phyloP scores from a whole-genome alignment of 495 filamentous ascomycete genomes.

The Trichoderma gamsii region DNA sequence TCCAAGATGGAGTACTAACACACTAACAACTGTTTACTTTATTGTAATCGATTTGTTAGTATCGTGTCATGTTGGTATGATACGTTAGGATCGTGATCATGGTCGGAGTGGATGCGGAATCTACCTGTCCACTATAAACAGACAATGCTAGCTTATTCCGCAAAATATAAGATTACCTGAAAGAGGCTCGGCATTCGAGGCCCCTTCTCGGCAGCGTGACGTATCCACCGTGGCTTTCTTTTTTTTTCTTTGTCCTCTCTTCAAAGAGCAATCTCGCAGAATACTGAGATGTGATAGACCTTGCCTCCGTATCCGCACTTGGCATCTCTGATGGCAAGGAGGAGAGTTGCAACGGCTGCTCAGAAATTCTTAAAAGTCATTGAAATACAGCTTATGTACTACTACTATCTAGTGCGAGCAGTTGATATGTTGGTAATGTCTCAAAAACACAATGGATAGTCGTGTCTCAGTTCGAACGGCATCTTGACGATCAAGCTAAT shows the following conservation, averaged over 20 bases:
- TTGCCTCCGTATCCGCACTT: not conserved
- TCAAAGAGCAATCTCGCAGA: not conserved
- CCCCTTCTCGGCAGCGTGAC: not conserved
- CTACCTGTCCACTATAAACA: not conserved
- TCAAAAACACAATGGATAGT: no score
- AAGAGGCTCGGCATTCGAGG: not conserved
- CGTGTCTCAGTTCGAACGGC: no score
- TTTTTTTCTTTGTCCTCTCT: not conserved
- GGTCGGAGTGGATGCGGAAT: not conserved
- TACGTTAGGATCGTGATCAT: not conserved
- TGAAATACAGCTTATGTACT: no score
- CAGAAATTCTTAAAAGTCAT: no score
- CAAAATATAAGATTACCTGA: not conserved
- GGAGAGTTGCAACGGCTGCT: no score
- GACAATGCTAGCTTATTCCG: not conserved
- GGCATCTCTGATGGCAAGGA: not conserved
- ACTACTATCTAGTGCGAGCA: no score
- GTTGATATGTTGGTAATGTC: no score
- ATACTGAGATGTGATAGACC: constrained; percentile 7
- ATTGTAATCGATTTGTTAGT: not conserved
- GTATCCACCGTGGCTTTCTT: not conserved
- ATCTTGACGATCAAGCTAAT: no score
- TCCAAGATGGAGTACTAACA: no score
- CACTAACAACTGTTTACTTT: not conserved
- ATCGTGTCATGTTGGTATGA: not conserved